phyloP scores from a whole-genome alignment of 2,329 filamentous ascomycete genomes.

The Mycosphaerella sp. region DNA sequence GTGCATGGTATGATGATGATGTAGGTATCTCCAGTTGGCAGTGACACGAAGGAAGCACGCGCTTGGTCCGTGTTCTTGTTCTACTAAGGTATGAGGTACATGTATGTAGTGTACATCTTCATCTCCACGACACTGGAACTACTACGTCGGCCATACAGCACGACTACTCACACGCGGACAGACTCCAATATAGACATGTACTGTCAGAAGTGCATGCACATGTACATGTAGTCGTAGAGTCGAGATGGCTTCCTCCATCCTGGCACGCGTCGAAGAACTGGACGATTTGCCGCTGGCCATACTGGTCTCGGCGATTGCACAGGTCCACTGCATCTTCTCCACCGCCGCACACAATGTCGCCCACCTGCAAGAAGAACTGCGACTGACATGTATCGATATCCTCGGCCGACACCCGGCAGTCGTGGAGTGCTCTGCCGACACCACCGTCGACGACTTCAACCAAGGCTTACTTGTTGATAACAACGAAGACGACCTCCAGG shows the following conservation, averaged over 20 bases:
- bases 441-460: constrained; percentile 75
- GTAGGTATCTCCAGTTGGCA: no score
- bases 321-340: constrained; percentile 85
- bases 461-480: constrained; percentile 55
- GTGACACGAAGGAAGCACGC: no score
- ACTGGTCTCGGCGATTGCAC: constrained; percentile 71
- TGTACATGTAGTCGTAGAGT: neutral
- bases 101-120: no score
- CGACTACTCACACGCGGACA: no score
- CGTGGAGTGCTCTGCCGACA: constrained; percentile 65
- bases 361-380: constrained; percentile 26
- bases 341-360: constrained; percentile 48
- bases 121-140: no score
- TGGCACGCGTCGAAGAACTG: constrained; percentile 62
- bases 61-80: no score
- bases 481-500: constrained; percentile 22
- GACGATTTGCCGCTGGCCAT: constrained; percentile 84
- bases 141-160: no score
- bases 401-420: constrained; percentile 68
- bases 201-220: no score
- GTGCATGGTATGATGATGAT: no score
- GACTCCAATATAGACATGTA: no score
- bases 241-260: neutral
- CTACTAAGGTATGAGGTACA: no score
- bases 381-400: constrained; percentile 63